Percentiles rank a stretch among this genome's conserved stretches.
phyloP scores from a whole-genome alignment of 352 stramenopile genomes.

The Phytophthora palmivora region DNA sequence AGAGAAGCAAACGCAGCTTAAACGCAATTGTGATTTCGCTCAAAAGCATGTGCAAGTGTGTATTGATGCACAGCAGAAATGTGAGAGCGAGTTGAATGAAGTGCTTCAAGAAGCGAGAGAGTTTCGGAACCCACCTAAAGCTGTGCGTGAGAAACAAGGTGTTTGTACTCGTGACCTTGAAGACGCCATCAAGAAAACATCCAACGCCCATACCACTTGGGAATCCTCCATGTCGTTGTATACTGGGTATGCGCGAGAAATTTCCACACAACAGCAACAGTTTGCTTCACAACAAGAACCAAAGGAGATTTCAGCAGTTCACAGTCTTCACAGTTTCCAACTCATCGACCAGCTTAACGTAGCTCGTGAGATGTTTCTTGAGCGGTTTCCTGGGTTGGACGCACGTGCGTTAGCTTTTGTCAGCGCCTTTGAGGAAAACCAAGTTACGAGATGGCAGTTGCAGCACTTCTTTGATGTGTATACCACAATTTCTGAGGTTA shows the following conservation, averaged over 20 bases:
- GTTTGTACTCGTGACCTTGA: slow-evolving; percentile 44
- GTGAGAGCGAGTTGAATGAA: slow-evolving; percentile 41
- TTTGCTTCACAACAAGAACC: slow-evolving; percentile 40
- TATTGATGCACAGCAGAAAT: slow-evolving; percentile 24
- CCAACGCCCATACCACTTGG: slow-evolving; percentile 20
- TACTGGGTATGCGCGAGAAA: slow-evolving; percentile 21
- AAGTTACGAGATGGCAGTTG: slow-evolving; percentile 70
- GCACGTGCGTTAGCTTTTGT: slow-evolving; percentile 67
- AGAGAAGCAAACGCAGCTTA: slow-evolving; percentile 26
- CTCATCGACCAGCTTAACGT: slow-evolving; percentile 51
- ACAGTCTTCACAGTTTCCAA: slow-evolving; percentile 48
- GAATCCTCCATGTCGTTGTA: slow-evolving; percentile 14
- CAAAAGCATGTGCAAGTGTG: slow-evolving; percentile 44
- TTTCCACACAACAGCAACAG: slow-evolving; percentile 27
- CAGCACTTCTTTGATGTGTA: slow-evolving; percentile 65
- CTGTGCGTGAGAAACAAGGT: slow-evolving; percentile 47
- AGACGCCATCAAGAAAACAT: slow-evolving; percentile 27
- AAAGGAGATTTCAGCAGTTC: slow-evolving; percentile 65
- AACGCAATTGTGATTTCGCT: slow-evolving; percentile 45
- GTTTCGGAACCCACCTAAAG: slow-evolving; percentile 71
- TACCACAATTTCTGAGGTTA: slow-evolving; percentile 67
- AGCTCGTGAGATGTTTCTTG: slow-evolving; percentile 65
- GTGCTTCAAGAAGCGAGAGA: slow-evolving; percentile 56
- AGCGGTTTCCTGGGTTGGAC: slow-evolving; percentile 70
- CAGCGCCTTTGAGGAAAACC: slow-evolving; percentile 43